These are phyloP conservation scores for Heterobasidion annosum DNA, from an alignment of 1,284 basidiomycete genomes.

Conservation along the genomic window DNA sequence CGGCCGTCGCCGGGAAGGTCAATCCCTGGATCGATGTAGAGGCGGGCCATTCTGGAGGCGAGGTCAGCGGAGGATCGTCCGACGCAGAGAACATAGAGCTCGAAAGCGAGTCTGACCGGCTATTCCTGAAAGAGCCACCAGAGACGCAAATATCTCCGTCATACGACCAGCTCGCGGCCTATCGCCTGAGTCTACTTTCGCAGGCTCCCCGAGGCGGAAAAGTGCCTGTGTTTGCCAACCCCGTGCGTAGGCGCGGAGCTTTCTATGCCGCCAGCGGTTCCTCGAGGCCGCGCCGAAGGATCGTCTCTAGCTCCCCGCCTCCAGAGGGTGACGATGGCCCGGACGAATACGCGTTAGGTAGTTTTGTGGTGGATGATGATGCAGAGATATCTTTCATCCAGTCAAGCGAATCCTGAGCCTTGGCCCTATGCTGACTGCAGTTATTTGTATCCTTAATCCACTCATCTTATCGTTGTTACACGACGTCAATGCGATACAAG, in stretches of 20 bases:
- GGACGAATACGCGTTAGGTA: constrained; percentile 63
- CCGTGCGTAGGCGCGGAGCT: constrained; percentile 34
- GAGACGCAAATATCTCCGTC: constrained; percentile 69
- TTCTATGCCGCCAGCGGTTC: constrained; percentile 20
- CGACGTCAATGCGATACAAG: too few species aligned
- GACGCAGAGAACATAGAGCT: constrained; percentile 41
- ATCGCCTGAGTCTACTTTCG: constrained; percentile 62
- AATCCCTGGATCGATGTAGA: constrained; percentile 56
- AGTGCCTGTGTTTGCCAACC: constrained; percentile 44
- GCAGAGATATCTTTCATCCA: constrained; percentile 32
- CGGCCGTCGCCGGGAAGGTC: constrained; percentile 23
- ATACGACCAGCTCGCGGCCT: constrained; percentile 64
- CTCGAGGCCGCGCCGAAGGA: constrained; percentile 15
- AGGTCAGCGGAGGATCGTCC: constrained; percentile 51
- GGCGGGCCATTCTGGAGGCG: constrained; percentile 75
- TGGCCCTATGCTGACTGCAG: not conserved
- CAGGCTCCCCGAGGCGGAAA: constrained; percentile 40
- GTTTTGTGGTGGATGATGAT: constrained; percentile 73
- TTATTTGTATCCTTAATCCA: not conserved
- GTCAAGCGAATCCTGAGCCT: constrained; percentile 15
- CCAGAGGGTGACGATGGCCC: constrained; percentile 30
- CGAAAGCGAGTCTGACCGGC: constrained; percentile 61
- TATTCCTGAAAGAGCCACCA: constrained; percentile 49
- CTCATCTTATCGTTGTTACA: too few species aligned
- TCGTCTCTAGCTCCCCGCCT: constrained; percentile 50